These are phyloP conservation scores for Yamadazyma songkhlaensis DNA, from an alignment of 1,139 yeast genomes.

Conservation along the genomic window DNA sequence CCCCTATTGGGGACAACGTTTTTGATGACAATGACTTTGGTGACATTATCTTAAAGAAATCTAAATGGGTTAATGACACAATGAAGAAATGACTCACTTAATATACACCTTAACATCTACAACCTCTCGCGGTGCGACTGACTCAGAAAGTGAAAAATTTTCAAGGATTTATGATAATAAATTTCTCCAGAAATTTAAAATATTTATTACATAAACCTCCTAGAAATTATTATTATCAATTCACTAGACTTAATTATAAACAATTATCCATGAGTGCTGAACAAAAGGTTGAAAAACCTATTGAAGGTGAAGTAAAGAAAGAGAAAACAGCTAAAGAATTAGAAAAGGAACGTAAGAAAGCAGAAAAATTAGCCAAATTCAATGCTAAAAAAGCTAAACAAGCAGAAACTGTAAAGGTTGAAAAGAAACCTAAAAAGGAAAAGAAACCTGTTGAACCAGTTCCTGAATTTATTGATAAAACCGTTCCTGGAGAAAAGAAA, in stretches of 20 bases:
- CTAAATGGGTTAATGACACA: conserved; percentile 8
- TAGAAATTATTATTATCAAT: neutral
- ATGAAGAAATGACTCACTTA: conserved; percentile 6
- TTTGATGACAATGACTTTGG: conserved; percentile 6
- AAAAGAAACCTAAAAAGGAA: conserved; percentile 69
- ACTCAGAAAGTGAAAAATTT: conserved; percentile 4
- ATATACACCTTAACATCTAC: neutral
- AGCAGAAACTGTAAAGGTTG: conserved; percentile 42
- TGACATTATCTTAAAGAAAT: conserved; percentile 4
- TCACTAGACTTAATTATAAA: neutral
- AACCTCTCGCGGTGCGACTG: conserved; percentile 1
- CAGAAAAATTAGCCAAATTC: conserved; percentile 93
- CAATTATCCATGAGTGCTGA: too few relatives aligned
- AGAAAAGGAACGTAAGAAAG: conserved; percentile 94
- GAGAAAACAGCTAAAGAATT: conserved; percentile 70
- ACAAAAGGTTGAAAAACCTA: neutral
- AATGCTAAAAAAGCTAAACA: conserved; percentile 89
- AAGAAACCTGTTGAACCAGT: conserved; percentile 66
- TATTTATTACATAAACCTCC: conserved; percentile 6
- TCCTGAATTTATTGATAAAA: conserved; percentile 80
- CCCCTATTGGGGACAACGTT: too few relatives aligned
- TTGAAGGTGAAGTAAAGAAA: conserved; percentile 15
- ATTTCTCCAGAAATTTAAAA: conserved; percentile 6
- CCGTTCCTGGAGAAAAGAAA: conserved; percentile 90
- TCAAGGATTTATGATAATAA: conserved; percentile 12